phyloP scores from a whole-genome alignment of 805 yeast genomes.

The Lachancea sp. region DNA sequence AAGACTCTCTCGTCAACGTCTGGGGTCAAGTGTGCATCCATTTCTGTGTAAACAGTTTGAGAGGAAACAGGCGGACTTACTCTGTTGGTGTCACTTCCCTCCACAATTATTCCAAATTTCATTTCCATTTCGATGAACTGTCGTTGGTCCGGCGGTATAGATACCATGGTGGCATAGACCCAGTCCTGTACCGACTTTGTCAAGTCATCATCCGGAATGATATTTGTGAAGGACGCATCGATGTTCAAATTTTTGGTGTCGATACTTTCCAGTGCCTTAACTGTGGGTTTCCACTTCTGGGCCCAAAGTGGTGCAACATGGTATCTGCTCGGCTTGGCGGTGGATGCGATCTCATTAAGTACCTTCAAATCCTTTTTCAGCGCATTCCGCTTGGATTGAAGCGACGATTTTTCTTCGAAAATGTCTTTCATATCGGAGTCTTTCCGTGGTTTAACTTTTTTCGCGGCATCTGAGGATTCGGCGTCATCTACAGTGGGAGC shows the following conservation, averaged over 20 bases:
- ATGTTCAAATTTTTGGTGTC: slow-evolving; percentile 30
- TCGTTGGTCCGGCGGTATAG: slow-evolving; percentile 48
- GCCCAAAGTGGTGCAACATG: slow-evolving; percentile 78
- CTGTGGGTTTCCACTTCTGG: slow-evolving; percentile 54
- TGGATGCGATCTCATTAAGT: slow-evolving; percentile 25
- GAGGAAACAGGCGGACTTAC: slow-evolving; percentile 60
- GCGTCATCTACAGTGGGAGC: too few species aligned
- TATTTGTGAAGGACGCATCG: slow-evolving; percentile 47
- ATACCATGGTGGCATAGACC: slow-evolving; percentile 76
- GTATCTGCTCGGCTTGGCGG: slow-evolving; percentile 55
- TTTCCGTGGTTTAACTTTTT: background rate
- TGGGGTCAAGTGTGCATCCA: slow-evolving; percentile 53
- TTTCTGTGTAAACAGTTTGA: slow-evolving; percentile 56
- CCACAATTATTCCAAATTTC: slow-evolving; percentile 66
- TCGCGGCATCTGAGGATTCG: background rate
- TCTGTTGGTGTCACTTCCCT: slow-evolving; percentile 55
- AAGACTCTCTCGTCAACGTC: slow-evolving; percentile 61
- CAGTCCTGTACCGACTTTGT: slow-evolving; percentile 80
- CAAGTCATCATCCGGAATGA: slow-evolving; percentile 72
- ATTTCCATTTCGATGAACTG: slow-evolving; percentile 65
- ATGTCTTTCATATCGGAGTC: slow-evolving; percentile 18
- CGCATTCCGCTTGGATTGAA: slow-evolving; percentile 28
- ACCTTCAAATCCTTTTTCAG: slow-evolving; percentile 29
- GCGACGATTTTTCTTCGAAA: slow-evolving; percentile 28
- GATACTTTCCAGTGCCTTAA: slow-evolving; percentile 29